Conservation (phyloP, 164 flowering plant genomes). For the Piper betle region DNA sequence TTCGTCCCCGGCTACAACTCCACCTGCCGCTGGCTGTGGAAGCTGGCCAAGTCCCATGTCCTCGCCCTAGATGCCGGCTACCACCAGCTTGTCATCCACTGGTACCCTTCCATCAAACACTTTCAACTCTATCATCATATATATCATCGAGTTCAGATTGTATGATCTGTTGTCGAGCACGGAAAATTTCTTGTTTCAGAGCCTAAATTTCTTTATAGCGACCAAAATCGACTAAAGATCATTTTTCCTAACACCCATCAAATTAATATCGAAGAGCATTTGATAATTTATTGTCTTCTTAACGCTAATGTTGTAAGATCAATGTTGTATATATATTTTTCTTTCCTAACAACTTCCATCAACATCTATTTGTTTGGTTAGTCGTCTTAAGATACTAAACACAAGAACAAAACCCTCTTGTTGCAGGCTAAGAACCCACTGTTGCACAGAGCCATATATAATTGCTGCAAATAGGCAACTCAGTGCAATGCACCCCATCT, state of each 20-base stretch:
- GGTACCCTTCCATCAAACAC: constrained; percentile 11
- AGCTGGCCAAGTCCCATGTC: constrained; percentile 34
- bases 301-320: no score
- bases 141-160: no score
- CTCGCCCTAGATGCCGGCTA: constrained; percentile 23
- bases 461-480: constrained; percentile 20
- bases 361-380: neutral
- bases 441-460: constrained; percentile 15
- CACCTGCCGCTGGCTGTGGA: constrained; percentile 28
- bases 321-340: no score
- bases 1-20: constrained; percentile 13
- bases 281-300: neutral
- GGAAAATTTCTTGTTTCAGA: no score
- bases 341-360: neutral
- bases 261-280: no score
- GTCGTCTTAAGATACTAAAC: neutral
- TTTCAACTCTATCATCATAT: neutral
- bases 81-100: constrained; percentile 27
- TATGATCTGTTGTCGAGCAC: neutral
- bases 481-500: constrained; percentile 22
- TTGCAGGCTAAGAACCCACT: constrained; percentile 21
- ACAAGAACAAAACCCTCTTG: no score
- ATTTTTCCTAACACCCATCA: no score
- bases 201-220: no score
- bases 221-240: no score